These are phyloP conservation scores for Sophora flavescens DNA, from an alignment of 306 rosid genomes.

Conservation along the genomic window DNA sequence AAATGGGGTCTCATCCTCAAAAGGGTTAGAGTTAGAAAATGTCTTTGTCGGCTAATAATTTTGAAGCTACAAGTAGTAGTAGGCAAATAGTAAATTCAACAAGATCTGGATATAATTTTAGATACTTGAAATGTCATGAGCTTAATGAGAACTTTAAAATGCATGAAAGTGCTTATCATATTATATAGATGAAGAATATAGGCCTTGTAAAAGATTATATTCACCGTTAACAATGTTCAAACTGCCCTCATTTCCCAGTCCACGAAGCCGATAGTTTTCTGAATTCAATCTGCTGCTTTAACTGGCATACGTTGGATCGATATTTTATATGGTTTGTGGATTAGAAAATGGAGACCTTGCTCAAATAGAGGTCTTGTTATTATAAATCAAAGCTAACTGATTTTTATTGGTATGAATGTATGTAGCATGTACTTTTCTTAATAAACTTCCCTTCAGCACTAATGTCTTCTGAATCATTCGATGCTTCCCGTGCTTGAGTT, in stretches of 20 bases:
- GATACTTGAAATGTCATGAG: background rate
- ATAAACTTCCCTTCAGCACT: conserved; percentile 4
- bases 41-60: background rate
- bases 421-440: background rate
- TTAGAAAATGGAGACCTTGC: background rate
- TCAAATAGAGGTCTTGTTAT: background rate
- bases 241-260: background rate
- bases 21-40: background rate
- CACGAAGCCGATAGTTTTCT: background rate
- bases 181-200: background rate
- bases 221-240: background rate
- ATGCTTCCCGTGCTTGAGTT: background rate
- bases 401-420: background rate
- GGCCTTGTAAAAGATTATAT: background rate
- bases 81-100: background rate
- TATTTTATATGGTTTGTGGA: background rate
- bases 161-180: background rate
- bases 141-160: conserved; percentile 5
- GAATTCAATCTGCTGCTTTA: background rate
- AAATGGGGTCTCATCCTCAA: conserved; percentile 6
- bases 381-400: background rate
- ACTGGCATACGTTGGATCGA: background rate
- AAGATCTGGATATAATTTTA: conserved; percentile 11
- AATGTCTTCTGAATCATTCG: conserved; percentile 8
- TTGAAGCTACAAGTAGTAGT: conserved; percentile 6